Conservation (phyloP, 495 filamentous ascomycete species). For the Daldinia grandis region DNA sequence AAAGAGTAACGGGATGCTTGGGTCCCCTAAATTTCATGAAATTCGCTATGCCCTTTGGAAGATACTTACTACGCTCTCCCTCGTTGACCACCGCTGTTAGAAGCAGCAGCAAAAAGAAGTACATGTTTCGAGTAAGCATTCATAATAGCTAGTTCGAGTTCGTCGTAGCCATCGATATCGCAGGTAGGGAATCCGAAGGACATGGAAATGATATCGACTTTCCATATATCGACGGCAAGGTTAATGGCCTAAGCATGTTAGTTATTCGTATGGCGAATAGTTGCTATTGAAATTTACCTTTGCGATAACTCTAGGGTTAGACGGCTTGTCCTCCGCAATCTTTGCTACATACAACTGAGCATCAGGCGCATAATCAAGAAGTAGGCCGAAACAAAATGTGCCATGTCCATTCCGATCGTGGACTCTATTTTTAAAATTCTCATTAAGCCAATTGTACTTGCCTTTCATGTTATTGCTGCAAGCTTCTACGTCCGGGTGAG, state of each 20-base stretch:
- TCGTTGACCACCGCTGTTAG: background rate
- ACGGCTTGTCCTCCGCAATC: background rate
- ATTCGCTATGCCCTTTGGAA: background rate
- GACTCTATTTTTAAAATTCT: background rate
- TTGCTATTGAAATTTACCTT: background rate
- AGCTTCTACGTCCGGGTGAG: background rate
- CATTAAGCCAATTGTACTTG: background rate
- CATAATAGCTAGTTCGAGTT: conserved; percentile 1
- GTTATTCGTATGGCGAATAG: background rate
- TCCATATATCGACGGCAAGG: background rate
- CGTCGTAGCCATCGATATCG: background rate
- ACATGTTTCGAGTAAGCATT: conserved; percentile 4
- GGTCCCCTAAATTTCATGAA: background rate
- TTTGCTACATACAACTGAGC: background rate
- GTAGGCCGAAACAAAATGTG: background rate
- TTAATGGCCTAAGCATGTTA: background rate
- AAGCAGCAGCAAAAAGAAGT: conserved; percentile 5
- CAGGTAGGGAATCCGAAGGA: conserved; percentile 7
- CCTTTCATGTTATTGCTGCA: background rate
- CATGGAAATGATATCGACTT: background rate
- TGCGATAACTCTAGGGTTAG: background rate
- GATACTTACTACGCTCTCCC: background rate
- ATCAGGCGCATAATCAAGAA: background rate
- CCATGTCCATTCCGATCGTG: background rate
- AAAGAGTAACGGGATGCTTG: background rate